Conservation (phyloP, 768 basidiomycete genomes). For the Auricularia auricula-judae region DNA sequence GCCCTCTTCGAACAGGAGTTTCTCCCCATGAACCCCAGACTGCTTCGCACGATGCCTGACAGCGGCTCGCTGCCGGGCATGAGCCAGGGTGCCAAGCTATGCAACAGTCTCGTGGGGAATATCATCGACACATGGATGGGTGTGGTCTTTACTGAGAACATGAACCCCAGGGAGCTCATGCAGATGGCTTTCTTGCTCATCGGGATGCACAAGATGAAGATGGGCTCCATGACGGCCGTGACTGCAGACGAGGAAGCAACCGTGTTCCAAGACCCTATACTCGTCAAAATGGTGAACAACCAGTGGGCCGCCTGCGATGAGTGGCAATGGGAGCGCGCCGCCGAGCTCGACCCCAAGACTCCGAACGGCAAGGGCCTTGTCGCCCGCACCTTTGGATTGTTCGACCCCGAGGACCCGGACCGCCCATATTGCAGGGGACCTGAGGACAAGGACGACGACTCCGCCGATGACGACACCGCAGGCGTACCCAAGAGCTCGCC, state of each 20-base stretch:
- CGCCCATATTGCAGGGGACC: neutral
- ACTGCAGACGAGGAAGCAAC: neutral
- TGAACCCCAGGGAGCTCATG: neutral
- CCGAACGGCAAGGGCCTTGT: neutral
- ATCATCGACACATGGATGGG: neutral
- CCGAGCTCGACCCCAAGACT: neutral
- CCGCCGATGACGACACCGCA: too few relatives aligned
- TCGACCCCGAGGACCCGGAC: neutral
- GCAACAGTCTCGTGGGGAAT: too few relatives aligned
- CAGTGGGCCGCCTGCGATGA: neutral
- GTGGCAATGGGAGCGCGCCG: neutral
- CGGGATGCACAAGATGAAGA: neutral
- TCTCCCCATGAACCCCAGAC: neutral
- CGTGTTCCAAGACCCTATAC: neutral
- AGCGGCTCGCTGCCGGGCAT: too few relatives aligned
- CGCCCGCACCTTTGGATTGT: neutral
- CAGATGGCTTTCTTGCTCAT: neutral
- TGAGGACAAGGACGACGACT: too few relatives aligned
- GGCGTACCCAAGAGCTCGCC: neutral
- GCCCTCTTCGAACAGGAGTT: neutral
- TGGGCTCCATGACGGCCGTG: neutral
- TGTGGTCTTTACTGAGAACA: neutral
- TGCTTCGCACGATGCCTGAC: neutral
- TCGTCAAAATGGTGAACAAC: neutral
- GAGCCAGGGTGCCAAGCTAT: too few relatives aligned